Evolutionary conservation across 129 eudicot species (phyloP), one percentile per base, ranked within the genome.

Genomic region (Tagetes erecta): DNA sequence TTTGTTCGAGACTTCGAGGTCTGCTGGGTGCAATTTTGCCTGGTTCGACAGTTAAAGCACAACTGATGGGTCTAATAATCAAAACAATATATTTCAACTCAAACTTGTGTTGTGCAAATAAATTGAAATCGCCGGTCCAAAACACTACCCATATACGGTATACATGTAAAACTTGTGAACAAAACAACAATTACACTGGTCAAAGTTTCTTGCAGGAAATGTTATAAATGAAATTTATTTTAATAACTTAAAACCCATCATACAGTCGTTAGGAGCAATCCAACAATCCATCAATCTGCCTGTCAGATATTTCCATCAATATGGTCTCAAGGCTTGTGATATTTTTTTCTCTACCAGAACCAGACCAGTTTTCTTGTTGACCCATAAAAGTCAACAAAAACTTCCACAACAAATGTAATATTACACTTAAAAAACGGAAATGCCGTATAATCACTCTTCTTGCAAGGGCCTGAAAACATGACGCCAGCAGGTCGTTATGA

Each of bases 161-260:
- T 1, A 40, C 5, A 40, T 5, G 27, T 20, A 20, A 20, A 20
- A 20, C 27, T 20, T 20, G 27, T 20, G 27, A 20, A 20, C 27
- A 20, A 20, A 20, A 20, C 27, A 20, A 20, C 27, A 20, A 20
- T 20, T 20, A 20, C 27, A 20, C 27, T 20, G 27, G 27, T 20
- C 27, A 10, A 87, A 81, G 96, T 69, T 76, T 30, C 45, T 80
- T 38, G 80, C 85, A 0, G 86, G 85, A 44, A 75, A 75, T 51
- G 59, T 27, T 88, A 92, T 4, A 83, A 72, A 3, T 14, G 6
- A 70, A 37, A 1, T 51, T 51, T 70, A 70, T 71, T 70, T 13
- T 3, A 53, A 45, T 14, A 45, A 44, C 50, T 62, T 36, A 58
- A 70, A 71, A 72, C 58, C 70, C 49, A 2, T 34, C 49, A 47